Evolutionary conservation across 805 yeast genomes (phyloP), one percentile per base, ranked within the genome.

Genomic region (Wickerhamiella dianesei): DNA sequence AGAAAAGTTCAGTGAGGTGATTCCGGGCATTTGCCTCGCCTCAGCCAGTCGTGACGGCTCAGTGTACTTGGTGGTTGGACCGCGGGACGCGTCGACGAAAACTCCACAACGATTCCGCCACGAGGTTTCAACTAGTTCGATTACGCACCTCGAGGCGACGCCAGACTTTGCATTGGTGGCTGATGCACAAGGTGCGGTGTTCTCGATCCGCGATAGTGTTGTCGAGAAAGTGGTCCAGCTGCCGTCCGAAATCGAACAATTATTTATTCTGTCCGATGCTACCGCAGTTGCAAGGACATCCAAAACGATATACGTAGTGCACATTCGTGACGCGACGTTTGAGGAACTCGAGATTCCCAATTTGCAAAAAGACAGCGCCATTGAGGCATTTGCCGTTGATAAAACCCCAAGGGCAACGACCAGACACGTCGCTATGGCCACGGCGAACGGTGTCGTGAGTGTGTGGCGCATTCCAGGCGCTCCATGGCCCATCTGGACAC

Each of bases 41-140:
- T 45, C 52, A 9, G 57, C 51, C 12, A 43, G 53, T 25, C 40
- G 37, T 20, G 53, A 53, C 36, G 57, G 57, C 21, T 22, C 41
- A 1, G 45, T 54, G n/a, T 19, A 22, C 4, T 43, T 53, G 18
- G 16, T 39, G 6, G 21, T 21, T 12, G 41, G 41, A 14, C 41
- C 25, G 5, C 41, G 41, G 6, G 41, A 19, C 9, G 25, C 25
- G 9, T 12, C 21, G 8, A 21, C n/a, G 8, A 17, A 20, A 8
- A n/a, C 8, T 17, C 16, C 41, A 6, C 25, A 18, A n/a, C 14
- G 25, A 39, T 39, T 12, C 25, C 8, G 9, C 13, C 41, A 39
- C 25, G n/a, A 35, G 9, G 22, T 45, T 32, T 32, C 44, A 2
- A 3, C 3, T 6, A 8, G 35, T 2, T 19, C 40, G 3, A 40